phyloP scores from a whole-genome alignment of 306 rosid species.

The Quercus glauca region DNA sequence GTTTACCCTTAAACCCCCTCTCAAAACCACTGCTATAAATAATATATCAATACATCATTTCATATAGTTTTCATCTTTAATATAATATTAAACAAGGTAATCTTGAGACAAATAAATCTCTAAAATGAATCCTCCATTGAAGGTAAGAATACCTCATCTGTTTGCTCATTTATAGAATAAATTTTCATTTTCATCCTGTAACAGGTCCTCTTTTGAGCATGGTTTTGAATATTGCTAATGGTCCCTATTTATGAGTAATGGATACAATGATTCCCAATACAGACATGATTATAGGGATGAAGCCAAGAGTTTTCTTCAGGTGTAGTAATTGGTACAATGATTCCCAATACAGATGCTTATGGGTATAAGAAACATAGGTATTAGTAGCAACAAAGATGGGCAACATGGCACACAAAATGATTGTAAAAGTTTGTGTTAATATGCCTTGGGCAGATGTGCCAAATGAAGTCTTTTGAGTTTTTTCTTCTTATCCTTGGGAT shows the following conservation, averaged over 20 bases:
- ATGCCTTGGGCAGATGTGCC: background rate
- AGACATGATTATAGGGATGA: background rate
- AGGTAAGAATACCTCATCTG: background rate
- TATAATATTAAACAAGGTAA: background rate
- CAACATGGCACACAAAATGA: background rate
- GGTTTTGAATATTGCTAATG: background rate
- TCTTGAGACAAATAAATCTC: background rate
- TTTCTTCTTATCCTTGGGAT: background rate
- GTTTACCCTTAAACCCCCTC: conserved; percentile 79
- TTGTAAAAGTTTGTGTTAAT: background rate
- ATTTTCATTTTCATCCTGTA: background rate
- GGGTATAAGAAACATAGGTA: background rate
- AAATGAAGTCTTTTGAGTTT: background rate
- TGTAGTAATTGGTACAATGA: background rate
- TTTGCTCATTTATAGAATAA: background rate
- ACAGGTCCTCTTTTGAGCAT: background rate
- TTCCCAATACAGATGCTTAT: background rate
- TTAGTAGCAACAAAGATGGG: background rate
- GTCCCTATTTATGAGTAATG: background rate
- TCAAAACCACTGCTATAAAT: conserved; percentile 61
- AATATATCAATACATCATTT: background rate
- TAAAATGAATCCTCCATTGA: background rate
- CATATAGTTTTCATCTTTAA: background rate
- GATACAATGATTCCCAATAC: background rate
- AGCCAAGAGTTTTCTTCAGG: background rate